phyloP scores from a whole-genome alignment of 495 filamentous ascomycete genomes.

The Neurospora sp. region DNA sequence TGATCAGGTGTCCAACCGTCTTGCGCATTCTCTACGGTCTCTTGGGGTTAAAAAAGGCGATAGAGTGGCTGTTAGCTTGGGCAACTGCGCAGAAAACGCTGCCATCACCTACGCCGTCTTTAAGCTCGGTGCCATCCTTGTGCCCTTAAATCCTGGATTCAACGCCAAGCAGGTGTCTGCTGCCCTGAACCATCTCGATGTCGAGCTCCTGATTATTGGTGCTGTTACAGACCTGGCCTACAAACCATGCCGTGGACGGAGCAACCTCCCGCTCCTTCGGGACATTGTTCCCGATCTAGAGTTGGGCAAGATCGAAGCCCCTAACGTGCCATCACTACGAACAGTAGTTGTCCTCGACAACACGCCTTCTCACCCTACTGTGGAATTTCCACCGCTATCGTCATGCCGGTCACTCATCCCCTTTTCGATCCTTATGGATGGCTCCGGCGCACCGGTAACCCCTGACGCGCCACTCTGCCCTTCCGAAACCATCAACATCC shows the following conservation, averaged over 20 bases:
- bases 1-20: conserved; percentile 62
- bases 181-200: conserved; percentile 65
- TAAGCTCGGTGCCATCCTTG: conserved; percentile 85
- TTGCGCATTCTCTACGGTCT: conserved; percentile 63
- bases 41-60: conserved; percentile 77
- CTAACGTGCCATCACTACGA: conserved; percentile 56
- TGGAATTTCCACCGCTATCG: conserved; percentile 17
- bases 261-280: conserved; percentile 61
- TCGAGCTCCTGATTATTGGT: conserved; percentile 70
- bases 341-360: conserved; percentile 77
- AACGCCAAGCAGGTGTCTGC: conserved; percentile 67
- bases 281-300: conserved; percentile 53
- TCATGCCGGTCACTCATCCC: conserved; percentile 29
- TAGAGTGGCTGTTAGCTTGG: conserved; percentile 74
- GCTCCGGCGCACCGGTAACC: conserved; percentile 23
- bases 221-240: conserved; percentile 77
- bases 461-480: conserved; percentile 44
- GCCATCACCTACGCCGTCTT: conserved; percentile 79
- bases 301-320: conserved; percentile 45
- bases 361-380: conserved; percentile 38
- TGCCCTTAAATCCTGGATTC: conserved; percentile 89
- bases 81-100: conserved; percentile 76
- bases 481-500: conserved; percentile 81
- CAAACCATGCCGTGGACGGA: conserved; percentile 58
- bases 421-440: conserved; percentile 44